Evolutionary conservation across 2,329 filamentous ascomycete species (phyloP).

Genomic region (Ceratocystis albifundus): DNA sequence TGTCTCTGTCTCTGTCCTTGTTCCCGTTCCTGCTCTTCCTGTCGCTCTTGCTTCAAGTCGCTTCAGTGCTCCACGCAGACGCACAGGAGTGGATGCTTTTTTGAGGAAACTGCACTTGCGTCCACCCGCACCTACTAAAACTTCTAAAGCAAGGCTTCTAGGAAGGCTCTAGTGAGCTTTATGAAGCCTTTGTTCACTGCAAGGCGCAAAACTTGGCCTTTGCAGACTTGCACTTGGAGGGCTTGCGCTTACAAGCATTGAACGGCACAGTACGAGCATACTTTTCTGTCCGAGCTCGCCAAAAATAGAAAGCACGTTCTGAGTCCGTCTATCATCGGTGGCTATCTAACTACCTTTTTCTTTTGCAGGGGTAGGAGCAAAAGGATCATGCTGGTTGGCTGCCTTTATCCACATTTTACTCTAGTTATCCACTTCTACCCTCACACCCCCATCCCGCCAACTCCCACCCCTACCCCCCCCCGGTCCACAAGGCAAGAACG

Average conservation of each 20-base stretch:
- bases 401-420: not conserved
- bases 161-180: constrained; percentile 2
- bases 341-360: not conserved
- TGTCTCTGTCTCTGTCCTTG: too few relatives aligned
- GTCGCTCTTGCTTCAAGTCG: too few relatives aligned
- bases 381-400: not conserved
- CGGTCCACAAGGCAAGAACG: too few relatives aligned
- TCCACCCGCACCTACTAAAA: not conserved
- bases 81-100: not conserved
- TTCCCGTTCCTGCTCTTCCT: not conserved
- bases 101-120: not conserved
- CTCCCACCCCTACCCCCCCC: too few relatives aligned
- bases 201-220: constrained; percentile 2
- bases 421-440: too few relatives aligned
- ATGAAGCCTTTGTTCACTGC: not conserved
- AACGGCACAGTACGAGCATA: constrained; percentile 7
- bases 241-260: constrained; percentile 1
- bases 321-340: not conserved
- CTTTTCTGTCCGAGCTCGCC: not conserved
- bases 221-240: not conserved
- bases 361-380: not conserved
- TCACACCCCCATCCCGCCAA: too few relatives aligned
- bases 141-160: not conserved
- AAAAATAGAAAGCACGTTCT: constrained; percentile 12
- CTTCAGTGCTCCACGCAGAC: not conserved